Evolutionary conservation across 306 rosid species (phyloP).

Genomic region (Dryas alaskensis): DNA sequence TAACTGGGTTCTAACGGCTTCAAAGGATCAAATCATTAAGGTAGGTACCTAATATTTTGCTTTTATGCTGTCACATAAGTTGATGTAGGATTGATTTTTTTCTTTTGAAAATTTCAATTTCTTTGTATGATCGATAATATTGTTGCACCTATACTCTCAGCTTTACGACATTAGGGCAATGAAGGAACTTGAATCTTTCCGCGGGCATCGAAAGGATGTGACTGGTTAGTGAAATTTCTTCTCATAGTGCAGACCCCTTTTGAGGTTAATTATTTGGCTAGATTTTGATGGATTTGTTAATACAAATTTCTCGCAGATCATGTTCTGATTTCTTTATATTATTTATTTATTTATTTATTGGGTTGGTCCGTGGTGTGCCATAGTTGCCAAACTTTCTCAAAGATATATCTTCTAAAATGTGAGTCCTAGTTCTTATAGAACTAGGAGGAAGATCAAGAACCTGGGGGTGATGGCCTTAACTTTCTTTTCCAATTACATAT

Average conservation of each 20-base stretch:
- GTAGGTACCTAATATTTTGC: slow-evolving; percentile 31
- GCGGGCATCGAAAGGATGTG: slow-evolving; percentile 96
- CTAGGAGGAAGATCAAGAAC: too few relatives aligned
- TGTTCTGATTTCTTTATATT: too few relatives aligned
- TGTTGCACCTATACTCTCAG: slow-evolving; percentile 40
- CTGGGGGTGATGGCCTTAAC: too few relatives aligned
- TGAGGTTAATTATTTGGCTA: too few relatives aligned
- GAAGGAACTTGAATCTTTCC: slow-evolving; percentile 99
- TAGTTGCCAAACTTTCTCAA: too few relatives aligned
- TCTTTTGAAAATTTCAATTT: neutral
- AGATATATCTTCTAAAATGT: too few relatives aligned
- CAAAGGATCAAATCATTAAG: slow-evolving; percentile 92
- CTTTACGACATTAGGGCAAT: slow-evolving; percentile 95
- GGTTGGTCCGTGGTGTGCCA: too few relatives aligned
- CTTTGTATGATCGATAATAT: slow-evolving; percentile 10
- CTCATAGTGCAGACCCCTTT: neutral
- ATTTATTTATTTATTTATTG: too few relatives aligned
- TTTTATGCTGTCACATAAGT: slow-evolving; percentile 2
- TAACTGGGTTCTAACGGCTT: slow-evolving; percentile 83
- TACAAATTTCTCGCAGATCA: too few relatives aligned
- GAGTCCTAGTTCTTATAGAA: too few relatives aligned
- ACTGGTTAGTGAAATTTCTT: slow-evolving; percentile 55
- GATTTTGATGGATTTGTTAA: too few relatives aligned
- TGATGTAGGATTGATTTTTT: neutral
- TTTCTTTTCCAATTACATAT: too few relatives aligned